Evolutionary conservation across 2,329 filamentous ascomycete species (phyloP), one percentile per base, ranked within the genome.

Genomic region (Ophioceras dolichostomum): DNA sequence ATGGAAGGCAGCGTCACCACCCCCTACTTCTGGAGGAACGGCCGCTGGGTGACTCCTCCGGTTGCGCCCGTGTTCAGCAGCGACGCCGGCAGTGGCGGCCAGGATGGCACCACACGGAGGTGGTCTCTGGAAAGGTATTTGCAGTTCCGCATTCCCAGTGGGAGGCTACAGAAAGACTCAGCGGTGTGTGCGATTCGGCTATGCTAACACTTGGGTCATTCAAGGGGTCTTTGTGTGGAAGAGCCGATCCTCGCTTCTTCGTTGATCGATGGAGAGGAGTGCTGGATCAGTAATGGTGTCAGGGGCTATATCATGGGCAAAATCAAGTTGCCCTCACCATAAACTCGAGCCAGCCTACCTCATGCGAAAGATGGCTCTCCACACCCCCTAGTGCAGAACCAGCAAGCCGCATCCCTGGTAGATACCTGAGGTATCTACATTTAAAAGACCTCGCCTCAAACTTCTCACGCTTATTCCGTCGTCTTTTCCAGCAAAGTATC

Each of bases 211-310:
- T n/a, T n/a, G n/a, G n/a, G n/a, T n/a, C n/a, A n/a, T n/a, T n/a
- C n/a, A n/a, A n/a, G 68, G 40, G 61, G 59, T 0, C 60, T 91
- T 32, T 87, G 73, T 37, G 64, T 68, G 21, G 83, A 93, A 51
- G 70, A 76, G 43, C 56, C 62, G 3, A 64, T 94, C 13, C 56
- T 55, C n/a, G 64, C 63, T 2, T 60, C 67, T 10, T 76, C 76
- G 6, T 55, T 94, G 10, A 52, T 65, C 4, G 67, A 84, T 44
- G 83, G 79, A 1, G 88, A 95, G 55, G 68, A 79, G 37, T 82
- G 88, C 43, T 94, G 86, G 83, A 61, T 95, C 37, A 94, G 87
- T 56, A 95, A 89, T 56, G 87, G 83, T 0, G 81, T 89, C 2
- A 72, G 82, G 45, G 89, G 89, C 0, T 94, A 94, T 46, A 64